These are phyloP conservation scores for Russula foetens DNA, from an alignment of 768 basidiomycete genomes.

Conservation along the genomic window DNA sequence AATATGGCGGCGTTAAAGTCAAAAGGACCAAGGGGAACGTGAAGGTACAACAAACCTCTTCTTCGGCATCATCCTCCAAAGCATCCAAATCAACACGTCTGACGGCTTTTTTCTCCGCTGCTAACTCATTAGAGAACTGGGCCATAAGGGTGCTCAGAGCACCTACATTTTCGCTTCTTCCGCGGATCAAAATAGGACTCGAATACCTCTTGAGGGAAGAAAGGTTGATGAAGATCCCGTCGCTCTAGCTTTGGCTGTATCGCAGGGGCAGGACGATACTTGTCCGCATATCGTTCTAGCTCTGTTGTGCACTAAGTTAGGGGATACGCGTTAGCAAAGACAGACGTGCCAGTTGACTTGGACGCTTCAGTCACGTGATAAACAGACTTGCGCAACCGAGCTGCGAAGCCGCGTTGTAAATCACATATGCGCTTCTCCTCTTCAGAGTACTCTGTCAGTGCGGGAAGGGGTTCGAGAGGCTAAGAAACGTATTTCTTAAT, in stretches of 20 bases:
- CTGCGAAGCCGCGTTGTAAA: constrained; percentile 57
- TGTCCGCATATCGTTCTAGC: constrained; percentile 76
- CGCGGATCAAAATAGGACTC: constrained; percentile 75
- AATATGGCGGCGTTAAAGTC: neutral
- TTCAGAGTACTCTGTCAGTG: constrained; percentile 54
- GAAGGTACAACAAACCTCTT: neutral
- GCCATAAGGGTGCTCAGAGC: neutral
- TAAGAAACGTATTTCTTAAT: constrained; percentile 27
- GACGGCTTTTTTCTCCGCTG: constrained; percentile 7
- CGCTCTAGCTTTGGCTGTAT: constrained; percentile 61
- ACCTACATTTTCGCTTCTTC: constrained; percentile 49
- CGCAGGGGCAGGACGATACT: constrained; percentile 56
- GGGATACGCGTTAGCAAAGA: neutral
- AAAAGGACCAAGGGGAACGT: neutral
- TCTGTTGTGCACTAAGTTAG: constrained; percentile 34
- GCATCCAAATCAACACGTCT: constrained; percentile 18
- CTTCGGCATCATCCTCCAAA: constrained; percentile 14
- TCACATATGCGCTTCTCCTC: constrained; percentile 60
- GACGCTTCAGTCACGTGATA: constrained; percentile 69
- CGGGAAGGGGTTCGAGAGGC: constrained; percentile 57
- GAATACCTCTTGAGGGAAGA: constrained; percentile 72
- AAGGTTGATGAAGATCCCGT: constrained; percentile 61
- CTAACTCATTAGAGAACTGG: neutral
- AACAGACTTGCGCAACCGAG: constrained; percentile 56
- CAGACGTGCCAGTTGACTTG: constrained; percentile 47